A percentile compares a stretch with the other conserved stretches of the same genome.
Evolutionary conservation across 2,329 filamentous ascomycete species (phyloP).

Genomic region (Plenodomus tracheiphilus): DNA sequence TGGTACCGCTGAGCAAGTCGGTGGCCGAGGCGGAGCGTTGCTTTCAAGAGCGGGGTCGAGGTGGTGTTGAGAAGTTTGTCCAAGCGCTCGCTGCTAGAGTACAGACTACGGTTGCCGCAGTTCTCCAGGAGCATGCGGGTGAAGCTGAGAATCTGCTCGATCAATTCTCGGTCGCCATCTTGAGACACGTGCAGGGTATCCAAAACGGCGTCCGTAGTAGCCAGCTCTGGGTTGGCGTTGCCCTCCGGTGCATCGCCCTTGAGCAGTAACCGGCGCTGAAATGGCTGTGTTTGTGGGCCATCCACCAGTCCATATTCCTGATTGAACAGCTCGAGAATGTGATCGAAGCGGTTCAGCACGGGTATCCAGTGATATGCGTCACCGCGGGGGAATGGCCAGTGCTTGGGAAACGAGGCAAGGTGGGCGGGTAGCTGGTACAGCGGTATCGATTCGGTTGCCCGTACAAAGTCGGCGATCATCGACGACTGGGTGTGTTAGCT

Average conservation of each 20-base stretch:
- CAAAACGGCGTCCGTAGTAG: constrained; percentile 53
- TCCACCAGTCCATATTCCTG: constrained; percentile 76
- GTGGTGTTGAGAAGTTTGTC: constrained; percentile 89
- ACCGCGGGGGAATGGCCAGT: constrained; percentile 94
- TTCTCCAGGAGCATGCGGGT: constrained; percentile 88
- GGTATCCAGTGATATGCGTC: constrained; percentile 99
- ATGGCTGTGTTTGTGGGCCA: constrained; percentile 79
- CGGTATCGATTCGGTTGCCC: constrained; percentile 67
- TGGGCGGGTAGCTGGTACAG: constrained; percentile 76
- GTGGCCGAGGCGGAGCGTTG: constrained; percentile 77
- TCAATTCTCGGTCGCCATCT: constrained; percentile 78
- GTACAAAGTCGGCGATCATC: constrained; percentile 81
- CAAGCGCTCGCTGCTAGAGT: constrained; percentile 87
- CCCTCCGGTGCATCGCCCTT: constrained; percentile 58
- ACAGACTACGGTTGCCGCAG: constrained; percentile 95
- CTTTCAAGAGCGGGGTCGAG: constrained; percentile 75
- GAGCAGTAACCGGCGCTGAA: constrained; percentile 67
- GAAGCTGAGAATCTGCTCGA: constrained; percentile 81
- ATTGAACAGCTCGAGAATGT: constrained; percentile 80
- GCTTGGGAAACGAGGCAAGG: constrained; percentile 77
- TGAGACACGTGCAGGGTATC: constrained; percentile 64
- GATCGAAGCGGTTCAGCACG: constrained; percentile 89
- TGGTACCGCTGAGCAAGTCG: constrained; percentile 92
- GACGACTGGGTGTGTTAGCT: constrained; percentile 66
- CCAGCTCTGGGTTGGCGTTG: constrained; percentile 21